Evolutionary conservation across 2,329 filamentous ascomycete species (phyloP).

Genomic region (Paecilomyces sp.): DNA sequence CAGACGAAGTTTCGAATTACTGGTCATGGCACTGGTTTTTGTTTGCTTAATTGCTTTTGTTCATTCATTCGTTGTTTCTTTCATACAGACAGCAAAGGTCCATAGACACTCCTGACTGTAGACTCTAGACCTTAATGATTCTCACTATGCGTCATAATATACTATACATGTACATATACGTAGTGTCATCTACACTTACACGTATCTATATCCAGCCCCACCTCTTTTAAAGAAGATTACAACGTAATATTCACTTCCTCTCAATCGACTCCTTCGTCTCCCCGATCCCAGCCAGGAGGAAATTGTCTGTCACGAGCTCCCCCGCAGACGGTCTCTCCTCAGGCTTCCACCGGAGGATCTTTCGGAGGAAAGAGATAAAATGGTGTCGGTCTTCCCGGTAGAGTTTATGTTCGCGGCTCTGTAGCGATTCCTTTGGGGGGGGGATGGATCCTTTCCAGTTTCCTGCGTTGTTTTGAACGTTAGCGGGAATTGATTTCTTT

Average conservation of each 20-base stretch:
- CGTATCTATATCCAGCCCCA: too few relatives aligned
- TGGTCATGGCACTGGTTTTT: too few relatives aligned
- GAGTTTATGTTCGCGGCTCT: slow-evolving; percentile 15
- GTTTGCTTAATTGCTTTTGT: too few relatives aligned
- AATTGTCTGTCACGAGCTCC: slow-evolving; percentile 17
- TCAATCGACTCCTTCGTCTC: neutral
- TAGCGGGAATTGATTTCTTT: neutral
- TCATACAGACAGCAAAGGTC: too few relatives aligned
- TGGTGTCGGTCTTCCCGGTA: slow-evolving; percentile 16
- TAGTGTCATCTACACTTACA: too few relatives aligned
- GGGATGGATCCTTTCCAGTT: slow-evolving; percentile 15
- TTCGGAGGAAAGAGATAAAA: slow-evolving; percentile 22
- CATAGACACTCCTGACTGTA: too few relatives aligned
- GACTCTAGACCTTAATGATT: too few relatives aligned
- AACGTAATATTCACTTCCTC: neutral
- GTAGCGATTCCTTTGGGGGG: slow-evolving; percentile 18
- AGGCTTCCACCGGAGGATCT: slow-evolving; percentile 25
- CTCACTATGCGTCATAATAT: too few relatives aligned
- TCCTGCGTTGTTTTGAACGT: slow-evolving; percentile 12
- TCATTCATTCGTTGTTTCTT: too few relatives aligned
- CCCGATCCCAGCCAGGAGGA: slow-evolving; percentile 2
- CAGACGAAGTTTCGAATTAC: too few relatives aligned
- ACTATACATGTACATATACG: too few relatives aligned
- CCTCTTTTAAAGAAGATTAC: too few relatives aligned
- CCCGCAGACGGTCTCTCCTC: slow-evolving; percentile 20